Base-by-base conservation (phyloP, 177 flowering plant species). In the Vitis hybrid region DNA sequence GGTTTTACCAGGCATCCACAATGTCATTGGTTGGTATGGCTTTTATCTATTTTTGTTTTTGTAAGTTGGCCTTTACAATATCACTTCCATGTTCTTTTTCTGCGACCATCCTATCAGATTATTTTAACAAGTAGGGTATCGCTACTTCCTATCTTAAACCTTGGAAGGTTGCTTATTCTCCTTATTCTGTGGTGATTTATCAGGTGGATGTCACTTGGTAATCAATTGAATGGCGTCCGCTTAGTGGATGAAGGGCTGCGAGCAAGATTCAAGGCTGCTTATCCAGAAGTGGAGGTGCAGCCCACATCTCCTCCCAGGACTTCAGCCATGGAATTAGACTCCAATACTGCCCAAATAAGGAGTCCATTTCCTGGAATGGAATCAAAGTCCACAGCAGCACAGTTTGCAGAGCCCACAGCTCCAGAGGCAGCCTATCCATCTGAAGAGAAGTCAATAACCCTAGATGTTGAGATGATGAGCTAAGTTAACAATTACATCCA, bases 181-280 rank as follows among this genome's bases (percentile, higher is more conserved):
- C 24, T 24, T 61, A 9, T 14, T 69, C 59, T 24, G 20, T 41
- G 24, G 24, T 24, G 24, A 24, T 24, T 48, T 61, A 12, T 68
- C 84, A 93, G 99, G 81, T 96, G 99, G 99, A 79, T 96, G 82
- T 91, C 99, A 46, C 93, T 93, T n/a, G 99, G 99, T 46, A 96
- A 96, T 78, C 99, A 96, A 69, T 69, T 96, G 76, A 75, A 73
- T 24, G 97, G 99, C 49, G 97, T 84, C 13, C 76, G 97, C 30
- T 74, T 93, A 70, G 95, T 96, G 11, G 95, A 94, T 77, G 99
- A 96, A 68, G 99, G 99, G 52, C 82, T 96, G 54, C 76, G 97
- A 20, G 98, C 97, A 59, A 84, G 99, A 71, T 96, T 92, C 70
- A 96, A 91, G 84, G 99, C 99, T 75, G 98, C 98, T 18, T 96